Evolutionary conservation across 208 protist species (phyloP), one percentile per base, ranked within the genome.

Genomic region (Crithidia mellificae): DNA sequence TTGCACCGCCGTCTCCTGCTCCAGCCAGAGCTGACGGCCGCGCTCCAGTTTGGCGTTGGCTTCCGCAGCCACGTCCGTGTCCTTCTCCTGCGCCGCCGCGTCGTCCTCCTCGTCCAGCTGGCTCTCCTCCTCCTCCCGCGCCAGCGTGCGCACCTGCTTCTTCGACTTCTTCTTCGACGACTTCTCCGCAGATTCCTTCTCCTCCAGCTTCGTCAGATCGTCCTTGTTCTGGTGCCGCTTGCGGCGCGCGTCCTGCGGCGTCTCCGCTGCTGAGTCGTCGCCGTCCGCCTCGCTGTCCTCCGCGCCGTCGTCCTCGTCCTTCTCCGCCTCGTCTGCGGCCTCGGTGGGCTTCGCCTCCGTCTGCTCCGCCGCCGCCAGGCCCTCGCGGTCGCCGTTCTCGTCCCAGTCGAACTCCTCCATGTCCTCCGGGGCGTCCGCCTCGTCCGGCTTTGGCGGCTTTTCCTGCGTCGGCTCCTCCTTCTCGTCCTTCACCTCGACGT

Each of bases 1-100:
- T 15, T 88, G 78, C 29, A 98, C 98, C 0, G 85, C 73, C 1
- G 79, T 74, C 64, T 98, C 95, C 58, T 98, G 94, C 73, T 93
- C 84, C 65, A 91, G 78, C 96, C 97, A 99, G 6, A 97, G 72
- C 75, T 68, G 68, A 3, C 91, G 84, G 15, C 91, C 91, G 1
- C 85, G 78, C 53, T 70, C 69, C 38, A 93, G 63, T 63, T 88
- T 91, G 39, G 61, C 78, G 24, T 71, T 69, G 25, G 63, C 59
- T n/a, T 68, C 67, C 34, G n/a, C 43, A 2, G 55, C 72, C 17
- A 46, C 51, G 36, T 64, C 71, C 56, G 69, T 43, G 24, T 78
- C 65, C 4, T 75, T 58, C 19, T 82, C 68, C 41, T 46, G 63
- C 57, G 29, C 63, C 53, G 5, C 43, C 44, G 14, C 70, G 38